Percentiles rank a stretch among this genome's conserved stretches.
These are phyloP conservation scores for Phytophthora sansomeana DNA, from an alignment of 352 stramenopile genomes.

Conservation along the genomic window DNA sequence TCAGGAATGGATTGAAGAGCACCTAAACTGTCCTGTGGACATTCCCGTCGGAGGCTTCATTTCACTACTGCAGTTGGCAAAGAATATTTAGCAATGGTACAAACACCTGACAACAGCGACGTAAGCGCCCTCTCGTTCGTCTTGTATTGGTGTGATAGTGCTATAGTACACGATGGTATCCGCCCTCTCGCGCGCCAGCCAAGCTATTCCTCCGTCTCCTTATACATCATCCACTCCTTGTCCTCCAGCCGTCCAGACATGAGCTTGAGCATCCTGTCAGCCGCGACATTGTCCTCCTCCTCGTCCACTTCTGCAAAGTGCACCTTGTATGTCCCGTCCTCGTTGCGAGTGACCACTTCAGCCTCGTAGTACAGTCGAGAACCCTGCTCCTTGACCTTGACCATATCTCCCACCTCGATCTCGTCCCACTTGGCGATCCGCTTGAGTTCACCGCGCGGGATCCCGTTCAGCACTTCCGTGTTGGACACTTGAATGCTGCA, in stretches of 20 bases:
- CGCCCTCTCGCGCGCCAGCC: conserved; percentile 5
- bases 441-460: conserved; percentile 52
- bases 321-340: conserved; percentile 70
- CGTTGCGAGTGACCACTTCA: conserved; percentile 55
- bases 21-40: conserved; percentile 41
- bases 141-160: conserved; percentile 15
- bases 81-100: conserved; percentile 44
- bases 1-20: conserved; percentile 55
- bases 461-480: conserved; percentile 48
- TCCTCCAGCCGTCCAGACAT: conserved; percentile 72
- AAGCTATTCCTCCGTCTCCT: conserved; percentile 44
- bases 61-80: conserved; percentile 57
- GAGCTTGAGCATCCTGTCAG: conserved; percentile 63
- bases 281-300: conserved; percentile 51
- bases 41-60: conserved; percentile 55
- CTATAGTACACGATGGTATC: conserved; percentile 35
- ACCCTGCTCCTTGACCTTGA: conserved; percentile 73
- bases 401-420: conserved; percentile 66
- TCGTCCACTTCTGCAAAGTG: conserved; percentile 68
- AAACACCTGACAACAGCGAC: not conserved
- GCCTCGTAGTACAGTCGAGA: conserved; percentile 71
- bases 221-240: conserved; percentile 83
- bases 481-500: conserved; percentile 68
- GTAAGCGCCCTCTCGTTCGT: conserved; percentile 13
- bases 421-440: conserved; percentile 72